Percentiles rank a stretch among this genome's conserved stretches.
phyloP scores from a whole-genome alignment of 2,329 filamentous ascomycete species.

The Decorospora gaudefroyi region DNA sequence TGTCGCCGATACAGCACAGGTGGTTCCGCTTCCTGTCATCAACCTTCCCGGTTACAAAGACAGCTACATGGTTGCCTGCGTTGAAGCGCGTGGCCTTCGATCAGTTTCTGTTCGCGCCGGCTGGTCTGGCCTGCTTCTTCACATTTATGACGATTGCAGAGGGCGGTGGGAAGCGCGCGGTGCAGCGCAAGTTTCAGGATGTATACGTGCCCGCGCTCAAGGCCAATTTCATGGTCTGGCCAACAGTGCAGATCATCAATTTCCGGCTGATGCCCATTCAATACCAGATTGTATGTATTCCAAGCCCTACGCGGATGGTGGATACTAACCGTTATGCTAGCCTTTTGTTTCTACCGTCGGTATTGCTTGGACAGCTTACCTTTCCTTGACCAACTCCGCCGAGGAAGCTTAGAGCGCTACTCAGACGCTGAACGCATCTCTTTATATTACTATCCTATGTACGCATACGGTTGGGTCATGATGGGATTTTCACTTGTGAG shows the following conservation, averaged over 20 bases:
- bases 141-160: slow-evolving; percentile 95
- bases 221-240: slow-evolving; percentile 95
- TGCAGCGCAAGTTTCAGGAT: slow-evolving; percentile 84
- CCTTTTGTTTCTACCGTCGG: slow-evolving; percentile 94
- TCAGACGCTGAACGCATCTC: slow-evolving; percentile 16
- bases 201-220: slow-evolving; percentile 94
- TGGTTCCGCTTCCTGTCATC: slow-evolving; percentile 89
- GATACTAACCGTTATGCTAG: slow-evolving; percentile 53
- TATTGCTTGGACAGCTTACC: slow-evolving; percentile 97
- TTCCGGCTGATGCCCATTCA: slow-evolving; percentile 94
- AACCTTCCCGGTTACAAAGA: slow-evolving; percentile 83
- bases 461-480: slow-evolving; percentile 20
- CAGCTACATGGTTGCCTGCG: slow-evolving; percentile 68
- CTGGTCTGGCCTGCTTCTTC: slow-evolving; percentile 87
- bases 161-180: slow-evolving; percentile 79
- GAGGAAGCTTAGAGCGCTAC: slow-evolving; percentile 61
- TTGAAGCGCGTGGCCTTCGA: slow-evolving; percentile 91
- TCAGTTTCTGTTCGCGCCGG: slow-evolving; percentile 89
- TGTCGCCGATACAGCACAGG: slow-evolving; percentile 92
- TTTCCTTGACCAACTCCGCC: slow-evolving; percentile 86
- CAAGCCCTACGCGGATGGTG: neutral
- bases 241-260: slow-evolving; percentile 93
- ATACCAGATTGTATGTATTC: slow-evolving; percentile 82
- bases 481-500: slow-evolving; percentile 21
- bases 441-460: slow-evolving; percentile 20